Evolutionary conservation across 139 green algal genomes (phyloP).

Genomic region (Closterium sp.): DNA sequence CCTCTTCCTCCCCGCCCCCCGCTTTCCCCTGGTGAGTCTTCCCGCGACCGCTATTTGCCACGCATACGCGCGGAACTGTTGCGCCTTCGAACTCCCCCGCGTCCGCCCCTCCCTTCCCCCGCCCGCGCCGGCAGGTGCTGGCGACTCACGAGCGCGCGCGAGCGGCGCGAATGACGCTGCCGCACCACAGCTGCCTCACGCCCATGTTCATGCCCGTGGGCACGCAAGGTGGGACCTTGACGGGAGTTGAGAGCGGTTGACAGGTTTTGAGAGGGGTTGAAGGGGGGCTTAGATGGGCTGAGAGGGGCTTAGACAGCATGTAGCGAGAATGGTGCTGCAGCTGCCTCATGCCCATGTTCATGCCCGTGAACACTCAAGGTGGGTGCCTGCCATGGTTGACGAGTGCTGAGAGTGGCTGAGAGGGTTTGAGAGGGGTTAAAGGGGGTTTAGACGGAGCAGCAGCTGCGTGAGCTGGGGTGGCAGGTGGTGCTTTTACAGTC

Average conservation of each 20-base stretch:
- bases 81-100: too few species aligned
- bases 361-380: too few species aligned
- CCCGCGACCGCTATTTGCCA: background rate
- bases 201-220: slow-evolving; percentile 99
- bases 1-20: too few species aligned
- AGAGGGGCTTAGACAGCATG: background rate
- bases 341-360: background rate
- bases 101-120: background rate
- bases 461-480: too few species aligned
- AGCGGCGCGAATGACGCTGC: slow-evolving; percentile 74
- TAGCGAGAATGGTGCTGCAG: background rate
- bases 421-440: too few species aligned
- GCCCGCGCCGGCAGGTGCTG: slow-evolving; percentile 41
- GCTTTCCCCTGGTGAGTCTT: background rate
- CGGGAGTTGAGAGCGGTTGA: background rate
- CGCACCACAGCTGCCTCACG: slow-evolving; percentile 79
- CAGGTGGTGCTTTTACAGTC: too few species aligned
- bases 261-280: background rate
- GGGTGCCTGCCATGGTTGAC: too few species aligned
- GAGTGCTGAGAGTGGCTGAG: too few species aligned
- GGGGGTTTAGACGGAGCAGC: too few species aligned
- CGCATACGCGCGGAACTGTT: background rate
- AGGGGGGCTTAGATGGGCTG: background rate
- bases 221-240: slow-evolving; percentile 75
- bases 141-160: slow-evolving; percentile 61